Conservation (phyloP, 1,284 basidiomycete genomes). For the Volvariella surrecta region DNA sequence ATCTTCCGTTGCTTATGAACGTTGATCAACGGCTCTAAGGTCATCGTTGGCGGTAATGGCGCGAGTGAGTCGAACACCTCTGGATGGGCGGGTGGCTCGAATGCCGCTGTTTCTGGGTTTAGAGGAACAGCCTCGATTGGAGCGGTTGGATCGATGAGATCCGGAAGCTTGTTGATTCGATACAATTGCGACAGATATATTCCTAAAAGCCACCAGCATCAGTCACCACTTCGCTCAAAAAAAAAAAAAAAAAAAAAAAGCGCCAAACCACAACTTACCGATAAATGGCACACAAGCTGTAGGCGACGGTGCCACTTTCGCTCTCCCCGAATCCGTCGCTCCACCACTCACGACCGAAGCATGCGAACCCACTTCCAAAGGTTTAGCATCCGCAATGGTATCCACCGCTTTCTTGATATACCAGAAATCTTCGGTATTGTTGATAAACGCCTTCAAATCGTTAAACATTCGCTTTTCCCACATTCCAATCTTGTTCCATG, state of each 20-base stretch:
- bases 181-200: slow-evolving; percentile 72
- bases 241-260: neutral
- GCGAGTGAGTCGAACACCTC: slow-evolving; percentile 68
- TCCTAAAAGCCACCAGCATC: slow-evolving; percentile 32
- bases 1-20: slow-evolving; percentile 81
- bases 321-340: slow-evolving; percentile 30
- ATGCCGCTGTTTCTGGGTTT: slow-evolving; percentile 51
- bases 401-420: slow-evolving; percentile 62
- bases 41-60: slow-evolving; percentile 63
- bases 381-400: slow-evolving; percentile 56
- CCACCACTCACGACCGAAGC: slow-evolving; percentile 40
- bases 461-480: slow-evolving; percentile 74
- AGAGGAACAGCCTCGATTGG: slow-evolving; percentile 61
- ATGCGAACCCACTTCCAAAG: slow-evolving; percentile 40
- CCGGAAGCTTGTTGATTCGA: slow-evolving; percentile 60
- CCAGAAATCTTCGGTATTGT: slow-evolving; percentile 65
- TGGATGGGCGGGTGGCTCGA: slow-evolving; percentile 61
- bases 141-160: slow-evolving; percentile 76
- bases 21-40: slow-evolving; percentile 81
- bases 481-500: slow-evolving; percentile 59
- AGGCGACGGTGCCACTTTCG: slow-evolving; percentile 29
- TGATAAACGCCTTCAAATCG: slow-evolving; percentile 68
- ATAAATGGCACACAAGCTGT: slow-evolving; percentile 71
- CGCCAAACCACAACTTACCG: slow-evolving; percentile 33
- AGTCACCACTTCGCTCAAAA: slow-evolving; percentile 1